Evolutionary conservation across 2,329 filamentous ascomycete species (phyloP).

Genomic region (Rutstroemia sp.): DNA sequence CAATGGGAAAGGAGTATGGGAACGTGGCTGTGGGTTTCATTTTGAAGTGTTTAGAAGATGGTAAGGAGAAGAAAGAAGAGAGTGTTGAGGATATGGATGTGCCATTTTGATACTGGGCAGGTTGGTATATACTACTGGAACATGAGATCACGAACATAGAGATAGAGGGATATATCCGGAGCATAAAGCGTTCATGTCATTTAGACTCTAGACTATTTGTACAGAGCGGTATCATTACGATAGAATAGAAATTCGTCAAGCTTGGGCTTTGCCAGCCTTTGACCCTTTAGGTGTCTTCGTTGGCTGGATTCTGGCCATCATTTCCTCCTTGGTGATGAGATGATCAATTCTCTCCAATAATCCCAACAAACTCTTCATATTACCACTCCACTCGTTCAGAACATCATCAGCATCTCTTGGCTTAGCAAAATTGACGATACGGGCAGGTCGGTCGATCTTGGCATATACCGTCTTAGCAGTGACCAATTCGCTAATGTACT

Average conservation of each 20-base stretch:
- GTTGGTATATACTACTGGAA: neutral
- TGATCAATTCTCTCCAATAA: constrained; percentile 89
- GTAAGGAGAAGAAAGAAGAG: constrained; percentile 48
- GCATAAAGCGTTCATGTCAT: constrained; percentile 20
- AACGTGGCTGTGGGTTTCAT: constrained; percentile 71
- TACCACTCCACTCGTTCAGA: constrained; percentile 96
- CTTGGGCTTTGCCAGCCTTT: constrained; percentile 33
- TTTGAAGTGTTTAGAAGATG: constrained; percentile 33
- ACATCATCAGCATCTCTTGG: constrained; percentile 92
- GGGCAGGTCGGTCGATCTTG: constrained; percentile 90
- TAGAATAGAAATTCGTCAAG: constrained; percentile 8
- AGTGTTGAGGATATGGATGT: constrained; percentile 62
- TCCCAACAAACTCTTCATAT: constrained; percentile 90
- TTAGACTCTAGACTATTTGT: constrained; percentile 29
- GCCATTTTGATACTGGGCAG: constrained; percentile 41
- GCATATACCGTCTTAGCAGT: constrained; percentile 97
- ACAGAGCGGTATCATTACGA: constrained; percentile 22
- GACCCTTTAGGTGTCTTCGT: constrained; percentile 27
- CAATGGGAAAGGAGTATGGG: constrained; percentile 73
- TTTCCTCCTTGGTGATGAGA: constrained; percentile 98
- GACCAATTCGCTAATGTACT: constrained; percentile 96
- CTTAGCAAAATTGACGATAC: constrained; percentile 90
- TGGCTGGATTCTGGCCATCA: constrained; percentile 97
- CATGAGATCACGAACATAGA: neutral
- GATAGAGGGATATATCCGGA: constrained; percentile 13